Evolutionary conservation across 805 yeast species (phyloP), one percentile per base, ranked within the genome.

Genomic region (Starmera quercuum): DNA sequence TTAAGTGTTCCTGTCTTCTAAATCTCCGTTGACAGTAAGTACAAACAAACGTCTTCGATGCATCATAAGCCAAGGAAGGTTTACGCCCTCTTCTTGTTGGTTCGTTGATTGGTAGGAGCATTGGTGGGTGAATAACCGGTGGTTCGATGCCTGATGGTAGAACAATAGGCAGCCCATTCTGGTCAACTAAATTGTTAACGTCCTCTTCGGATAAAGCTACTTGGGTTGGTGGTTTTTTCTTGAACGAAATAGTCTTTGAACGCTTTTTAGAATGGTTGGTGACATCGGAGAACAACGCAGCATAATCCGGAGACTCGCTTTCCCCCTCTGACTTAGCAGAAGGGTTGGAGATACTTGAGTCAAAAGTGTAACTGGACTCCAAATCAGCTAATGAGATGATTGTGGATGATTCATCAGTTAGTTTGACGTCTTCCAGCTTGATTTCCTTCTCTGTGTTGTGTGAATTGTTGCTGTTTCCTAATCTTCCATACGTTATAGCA

Each of bases 1-100:
- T 79, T 45, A 82, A 58, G 54, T 82, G 92, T 48, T 82, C 92
- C 52, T 80, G 85, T 44, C 92, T 66, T 50, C 78, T 75, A 58
- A 82, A 82, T 30, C 73, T 53, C 44, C 88, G 66, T 31, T 71
- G 65, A 53, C 90, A 81, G 47, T 66, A 70, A 21, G 71, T 71
- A 53, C 88, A 81, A 20, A 71, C 71, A 49, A 69, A 80, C 27
- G 74, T 74, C 54, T 78, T 78, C 9, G 68, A 32, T 6, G 53
- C 47, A 46, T 76, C 83, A 14, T 73, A 76, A 32, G 70, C 73
- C 40, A 70, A 58, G 27, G 78, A 71, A 17, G 81, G 83, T 52
- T 77, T 78, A 26, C 85, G 65, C 6, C 85, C 85, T 31, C 85
- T 62, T 3, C 74, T 68, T 32, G 71, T 55, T n/a, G 57, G 57